These are phyloP conservation scores for Wickerhamiella cacticola DNA, from an alignment of 805 yeast species.

Conservation along the genomic window DNA sequence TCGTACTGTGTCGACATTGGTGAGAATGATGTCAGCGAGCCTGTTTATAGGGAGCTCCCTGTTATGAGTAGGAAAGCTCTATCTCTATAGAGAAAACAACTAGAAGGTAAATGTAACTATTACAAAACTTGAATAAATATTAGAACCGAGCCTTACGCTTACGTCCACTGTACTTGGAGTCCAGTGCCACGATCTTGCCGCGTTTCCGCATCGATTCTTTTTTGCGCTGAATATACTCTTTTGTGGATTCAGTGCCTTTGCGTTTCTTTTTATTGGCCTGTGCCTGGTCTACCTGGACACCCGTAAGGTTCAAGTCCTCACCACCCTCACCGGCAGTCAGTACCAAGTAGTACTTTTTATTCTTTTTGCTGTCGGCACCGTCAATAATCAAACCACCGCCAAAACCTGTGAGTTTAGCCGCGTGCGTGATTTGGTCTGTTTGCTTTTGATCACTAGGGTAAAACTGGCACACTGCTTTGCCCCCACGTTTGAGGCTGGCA, in stretches of 20 bases:
- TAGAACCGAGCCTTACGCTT: constrained; percentile 56
- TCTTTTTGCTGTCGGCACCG: constrained; percentile 83
- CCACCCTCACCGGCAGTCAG: constrained; percentile 77
- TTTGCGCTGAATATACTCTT: constrained; percentile 77
- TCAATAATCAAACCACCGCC: constrained; percentile 93
- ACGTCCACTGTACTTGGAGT: constrained; percentile 86
- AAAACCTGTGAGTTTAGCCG: constrained; percentile 91
- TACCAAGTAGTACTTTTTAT: constrained; percentile 82
- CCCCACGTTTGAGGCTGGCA: constrained; percentile 80
- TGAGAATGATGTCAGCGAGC: neutral
- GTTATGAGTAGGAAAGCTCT: no score
- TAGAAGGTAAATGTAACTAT: no score
- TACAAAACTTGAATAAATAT: constrained; percentile 16
- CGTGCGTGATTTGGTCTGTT: constrained; percentile 57
- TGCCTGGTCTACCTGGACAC: constrained; percentile 57
- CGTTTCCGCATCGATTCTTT: constrained; percentile 86
- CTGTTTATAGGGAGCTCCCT: no score
- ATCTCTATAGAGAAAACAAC: no score
- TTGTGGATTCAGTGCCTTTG: constrained; percentile 47
- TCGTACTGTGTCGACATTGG: constrained; percentile 54
- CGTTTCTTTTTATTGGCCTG: constrained; percentile 29
- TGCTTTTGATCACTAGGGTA: constrained; percentile 88
- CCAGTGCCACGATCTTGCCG: constrained; percentile 77
- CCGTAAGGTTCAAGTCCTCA: constrained; percentile 59
- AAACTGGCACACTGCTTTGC: constrained; percentile 94